Conservation (phyloP, 495 filamentous ascomycete genomes). For the Aspergillus avenaceus region DNA sequence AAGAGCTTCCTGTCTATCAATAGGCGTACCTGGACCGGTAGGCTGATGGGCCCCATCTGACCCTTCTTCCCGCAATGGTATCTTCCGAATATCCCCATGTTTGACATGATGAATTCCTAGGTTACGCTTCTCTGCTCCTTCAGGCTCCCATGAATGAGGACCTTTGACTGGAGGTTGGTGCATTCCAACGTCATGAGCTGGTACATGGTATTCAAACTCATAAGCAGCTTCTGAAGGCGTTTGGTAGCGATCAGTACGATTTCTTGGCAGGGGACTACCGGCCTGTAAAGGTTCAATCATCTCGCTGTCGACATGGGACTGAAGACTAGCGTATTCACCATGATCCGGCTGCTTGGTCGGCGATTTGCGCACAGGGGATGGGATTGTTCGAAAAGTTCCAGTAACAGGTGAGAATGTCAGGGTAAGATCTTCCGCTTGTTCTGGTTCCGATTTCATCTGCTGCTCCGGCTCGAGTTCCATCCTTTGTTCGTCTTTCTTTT, state of each 20-base stretch:
- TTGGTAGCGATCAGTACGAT: constrained; percentile 8
- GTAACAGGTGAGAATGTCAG: constrained; percentile 47
- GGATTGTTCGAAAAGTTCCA: constrained; percentile 46
- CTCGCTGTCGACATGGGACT: constrained; percentile 2
- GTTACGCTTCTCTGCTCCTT: not conserved
- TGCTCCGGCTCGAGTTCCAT: not conserved
- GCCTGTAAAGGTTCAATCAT: not conserved
- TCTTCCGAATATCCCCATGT: constrained; percentile 25
- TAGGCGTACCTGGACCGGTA: constrained; percentile 34
- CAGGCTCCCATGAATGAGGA: constrained; percentile 7
- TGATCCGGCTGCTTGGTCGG: constrained; percentile 13
- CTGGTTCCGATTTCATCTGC: too few relatives aligned
- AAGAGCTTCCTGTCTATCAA: constrained; percentile 48
- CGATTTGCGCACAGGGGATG: constrained; percentile 32
- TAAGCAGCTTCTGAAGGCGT: constrained; percentile 7
- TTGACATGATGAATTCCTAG: constrained; percentile 2
- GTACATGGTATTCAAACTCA: constrained; percentile 9
- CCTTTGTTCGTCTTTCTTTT: constrained; percentile 10
- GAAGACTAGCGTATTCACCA: constrained; percentile 8
- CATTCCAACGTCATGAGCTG: constrained; percentile 6
- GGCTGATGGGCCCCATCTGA: constrained; percentile 21
- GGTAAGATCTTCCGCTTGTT: constrained; percentile 29
- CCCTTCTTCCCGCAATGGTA: constrained; percentile 28
- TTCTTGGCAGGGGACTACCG: constrained; percentile 10
- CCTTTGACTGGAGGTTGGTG: constrained; percentile 9